A percentile compares a stretch with the other conserved stretches of the same genome.
These are phyloP conservation scores for Neurospora sp. DNA, from an alignment of 495 filamentous ascomycete species.

Conservation along the genomic window DNA sequence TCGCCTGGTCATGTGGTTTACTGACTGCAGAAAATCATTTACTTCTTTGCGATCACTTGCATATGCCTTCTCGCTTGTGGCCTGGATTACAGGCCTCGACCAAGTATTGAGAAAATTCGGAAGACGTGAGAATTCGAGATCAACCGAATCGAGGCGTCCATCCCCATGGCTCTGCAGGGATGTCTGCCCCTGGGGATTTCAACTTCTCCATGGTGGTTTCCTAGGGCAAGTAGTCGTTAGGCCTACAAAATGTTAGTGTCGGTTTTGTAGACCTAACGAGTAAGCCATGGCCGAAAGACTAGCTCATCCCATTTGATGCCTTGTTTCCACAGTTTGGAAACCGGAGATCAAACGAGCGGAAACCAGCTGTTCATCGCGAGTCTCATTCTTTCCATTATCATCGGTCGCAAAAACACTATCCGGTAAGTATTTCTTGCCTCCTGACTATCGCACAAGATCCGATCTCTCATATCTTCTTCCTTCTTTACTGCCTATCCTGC, in stretches of 20 bases:
- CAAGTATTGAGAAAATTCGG: background rate
- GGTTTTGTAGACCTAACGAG: too few species aligned
- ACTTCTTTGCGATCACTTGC: background rate
- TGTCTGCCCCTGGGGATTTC: background rate
- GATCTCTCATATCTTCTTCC: background rate
- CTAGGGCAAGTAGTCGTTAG: background rate
- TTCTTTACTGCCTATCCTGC: background rate
- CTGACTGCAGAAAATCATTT: background rate
- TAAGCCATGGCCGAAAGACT: background rate
- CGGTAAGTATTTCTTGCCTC: background rate
- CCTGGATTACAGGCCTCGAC: background rate
- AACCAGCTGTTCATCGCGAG: background rate
- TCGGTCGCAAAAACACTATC: background rate
- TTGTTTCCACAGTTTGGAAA: background rate
- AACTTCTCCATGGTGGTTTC: background rate
- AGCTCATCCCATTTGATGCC: background rate
- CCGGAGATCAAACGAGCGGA: background rate
- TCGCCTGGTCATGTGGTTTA: background rate
- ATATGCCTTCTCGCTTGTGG: background rate
- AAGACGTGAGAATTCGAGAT: background rate
- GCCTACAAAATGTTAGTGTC: too few species aligned
- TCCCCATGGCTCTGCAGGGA: background rate
- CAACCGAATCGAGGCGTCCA: background rate
- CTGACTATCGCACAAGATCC: background rate
- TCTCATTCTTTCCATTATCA: background rate